Conservation (phyloP, 306 rosid species). For the Quercus parvula region DNA sequence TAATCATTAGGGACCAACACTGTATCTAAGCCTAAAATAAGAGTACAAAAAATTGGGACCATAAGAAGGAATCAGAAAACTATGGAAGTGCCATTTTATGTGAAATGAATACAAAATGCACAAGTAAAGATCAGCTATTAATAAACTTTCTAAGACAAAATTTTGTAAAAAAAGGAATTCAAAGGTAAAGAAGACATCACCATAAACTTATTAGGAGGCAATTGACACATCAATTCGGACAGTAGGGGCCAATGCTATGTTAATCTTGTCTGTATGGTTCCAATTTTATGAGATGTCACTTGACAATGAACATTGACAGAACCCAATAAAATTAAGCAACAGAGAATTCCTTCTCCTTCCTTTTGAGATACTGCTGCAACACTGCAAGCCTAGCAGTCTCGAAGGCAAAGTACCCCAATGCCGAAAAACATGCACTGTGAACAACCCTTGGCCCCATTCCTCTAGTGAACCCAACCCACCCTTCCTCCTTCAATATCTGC, state of each 20-base stretch:
- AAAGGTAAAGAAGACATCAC: neutral
- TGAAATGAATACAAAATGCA: neutral
- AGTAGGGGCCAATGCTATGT: too few species aligned
- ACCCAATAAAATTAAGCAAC: constrained; percentile 29
- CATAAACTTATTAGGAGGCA: neutral
- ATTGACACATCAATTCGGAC: too few species aligned
- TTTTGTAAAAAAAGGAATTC: neutral
- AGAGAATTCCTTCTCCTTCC: constrained; percentile 29
- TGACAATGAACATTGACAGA: too few species aligned
- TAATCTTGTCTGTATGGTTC: too few species aligned
- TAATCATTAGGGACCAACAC: too few species aligned
- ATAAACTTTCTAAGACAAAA: neutral
- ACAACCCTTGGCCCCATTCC: constrained; percentile 96
- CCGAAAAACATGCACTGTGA: constrained; percentile 90
- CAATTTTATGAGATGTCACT: too few species aligned
- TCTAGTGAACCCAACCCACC: constrained; percentile 73
- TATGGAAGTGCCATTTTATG: neutral
- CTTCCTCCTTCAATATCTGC: constrained; percentile 74
- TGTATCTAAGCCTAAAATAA: too few species aligned
- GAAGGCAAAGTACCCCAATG: constrained; percentile 87
- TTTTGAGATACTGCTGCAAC: constrained; percentile 51
- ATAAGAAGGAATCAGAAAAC: neutral
- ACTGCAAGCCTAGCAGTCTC: constrained; percentile 84
- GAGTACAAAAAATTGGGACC: neutral
- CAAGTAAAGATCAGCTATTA: neutral